Base-by-base conservation (phyloP, 148 eudicot genomes). In the Chenopodium album region DNA sequence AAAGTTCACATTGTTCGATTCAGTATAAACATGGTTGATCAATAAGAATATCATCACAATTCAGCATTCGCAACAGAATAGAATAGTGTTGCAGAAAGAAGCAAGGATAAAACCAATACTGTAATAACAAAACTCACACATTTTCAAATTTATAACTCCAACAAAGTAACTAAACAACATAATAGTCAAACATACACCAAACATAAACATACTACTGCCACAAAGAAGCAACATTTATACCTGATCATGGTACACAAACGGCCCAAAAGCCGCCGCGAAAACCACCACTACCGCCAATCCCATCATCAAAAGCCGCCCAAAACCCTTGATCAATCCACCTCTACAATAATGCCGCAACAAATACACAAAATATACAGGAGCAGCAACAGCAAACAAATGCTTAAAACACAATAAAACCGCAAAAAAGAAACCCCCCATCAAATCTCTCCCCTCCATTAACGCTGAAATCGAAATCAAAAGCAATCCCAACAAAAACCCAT, bases 321-420 rank as follows among this genome's bases (percentile, higher is more conserved):
- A 90, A 62, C 98, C 99, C 87, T 79, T 91, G 52, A 88, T 19
- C 28, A 90, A 59, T 50, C 99, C 95, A 23, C 98, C 98, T 68
- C 88, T 82, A 76, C 97, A 96, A 74, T 91, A 96, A 88, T 90
- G 97, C 85, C 98, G 78, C 84, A 96, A 83, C 89, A 96, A 85
- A 85, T 96, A 96, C 81, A 96, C 98, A 62, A 94, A 96, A 85
- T 94, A 96, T 71, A 96, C 90, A n/a, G 99, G 99, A 7, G 87
- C 99, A 72, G 98, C 99, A 84, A 96, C 98, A 2, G 95, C 97
- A 86, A 96, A 96, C 79, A 96, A 80, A 80, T 94, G 98, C 90
- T 96, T 94, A 77, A 94, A 96, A 79, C 97, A 91, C 82, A 96
- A 56, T 87, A 96, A 86, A 56, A 85, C 91, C 56, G 98, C 95